phyloP scores from a whole-genome alignment of 148 eudicot species.

The Spergularia bocconei region DNA sequence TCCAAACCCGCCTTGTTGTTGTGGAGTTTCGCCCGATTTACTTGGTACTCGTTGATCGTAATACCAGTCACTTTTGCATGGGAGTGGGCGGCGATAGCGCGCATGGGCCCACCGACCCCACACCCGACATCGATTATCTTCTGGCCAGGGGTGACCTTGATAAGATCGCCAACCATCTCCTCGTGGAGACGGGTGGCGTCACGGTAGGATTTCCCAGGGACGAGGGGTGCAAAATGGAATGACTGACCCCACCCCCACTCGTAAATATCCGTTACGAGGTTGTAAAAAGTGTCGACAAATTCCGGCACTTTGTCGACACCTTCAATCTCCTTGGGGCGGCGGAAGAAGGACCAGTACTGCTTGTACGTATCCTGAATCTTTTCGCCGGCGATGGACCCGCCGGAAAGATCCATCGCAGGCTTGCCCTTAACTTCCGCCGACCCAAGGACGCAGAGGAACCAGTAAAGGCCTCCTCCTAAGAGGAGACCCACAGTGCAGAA shows the following conservation, averaged over 20 bases:
- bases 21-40: constrained; percentile 38
- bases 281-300: constrained; percentile 53
- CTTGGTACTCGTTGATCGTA: constrained; percentile 58
- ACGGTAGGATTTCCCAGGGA: constrained; percentile 42
- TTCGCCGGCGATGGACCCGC: constrained; percentile 49
- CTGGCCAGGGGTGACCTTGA: constrained; percentile 32
- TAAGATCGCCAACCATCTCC: constrained; percentile 52
- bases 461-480: constrained; percentile 36
- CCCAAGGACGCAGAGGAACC: constrained; percentile 52
- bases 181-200: constrained; percentile 53
- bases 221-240: constrained; percentile 49
- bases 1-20: constrained; percentile 57
- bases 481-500: constrained; percentile 46
- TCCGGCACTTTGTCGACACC: constrained; percentile 44
- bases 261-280: constrained; percentile 57
- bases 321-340: constrained; percentile 57
- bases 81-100: constrained; percentile 57
- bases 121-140: constrained; percentile 50
- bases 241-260: constrained; percentile 72
- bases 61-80: constrained; percentile 45
- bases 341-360: constrained; percentile 54
- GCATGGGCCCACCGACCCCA: constrained; percentile 63
- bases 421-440: constrained; percentile 50
- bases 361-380: constrained; percentile 48
- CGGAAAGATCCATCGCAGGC: constrained; percentile 49